Evolutionary conservation across 768 basidiomycete species (phyloP).

Genomic region (Fomitopsis serialis): DNA sequence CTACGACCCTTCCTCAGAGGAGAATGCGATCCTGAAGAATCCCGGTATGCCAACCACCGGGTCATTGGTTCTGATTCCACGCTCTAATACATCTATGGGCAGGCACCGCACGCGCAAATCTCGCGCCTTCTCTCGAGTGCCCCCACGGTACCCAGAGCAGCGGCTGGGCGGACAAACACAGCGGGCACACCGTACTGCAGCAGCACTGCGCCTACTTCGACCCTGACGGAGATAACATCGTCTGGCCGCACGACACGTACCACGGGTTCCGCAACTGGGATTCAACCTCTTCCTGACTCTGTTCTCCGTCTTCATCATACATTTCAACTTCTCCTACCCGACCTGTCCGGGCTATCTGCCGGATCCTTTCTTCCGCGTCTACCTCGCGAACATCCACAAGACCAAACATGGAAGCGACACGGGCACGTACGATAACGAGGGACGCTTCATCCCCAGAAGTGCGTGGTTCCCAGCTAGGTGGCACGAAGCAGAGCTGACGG

Average conservation of each 20-base stretch:
- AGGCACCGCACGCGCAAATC: conserved; percentile 20
- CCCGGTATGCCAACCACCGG: conserved; percentile 5
- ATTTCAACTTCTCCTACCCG: conserved; percentile 29
- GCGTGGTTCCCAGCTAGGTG: background rate
- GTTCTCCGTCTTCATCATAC: conserved; percentile 30
- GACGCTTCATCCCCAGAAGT: conserved; percentile 33
- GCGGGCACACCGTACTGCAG: conserved; percentile 32
- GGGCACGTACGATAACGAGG: conserved; percentile 35
- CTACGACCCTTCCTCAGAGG: conserved; percentile 7
- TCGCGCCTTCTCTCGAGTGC: conserved; percentile 6
- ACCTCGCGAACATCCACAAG: conserved; percentile 28
- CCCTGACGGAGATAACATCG: conserved; percentile 33
- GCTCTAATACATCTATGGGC: background rate
- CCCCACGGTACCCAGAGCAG: conserved; percentile 14
- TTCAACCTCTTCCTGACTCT: conserved; percentile 34
- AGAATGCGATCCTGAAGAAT: conserved; percentile 6
- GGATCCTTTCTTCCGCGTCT: conserved; percentile 38
- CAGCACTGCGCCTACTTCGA: conserved; percentile 40
- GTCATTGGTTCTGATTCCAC: background rate
- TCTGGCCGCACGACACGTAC: conserved; percentile 41
- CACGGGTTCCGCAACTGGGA: conserved; percentile 34
- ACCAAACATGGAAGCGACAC: conserved; percentile 41
- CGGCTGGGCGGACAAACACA: conserved; percentile 12
- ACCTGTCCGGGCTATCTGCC: conserved; percentile 26
- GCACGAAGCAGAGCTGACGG: too few species aligned